These are phyloP conservation scores for Fusarium paranaense DNA, from an alignment of 2,329 filamentous ascomycete genomes.

Conservation along the genomic window DNA sequence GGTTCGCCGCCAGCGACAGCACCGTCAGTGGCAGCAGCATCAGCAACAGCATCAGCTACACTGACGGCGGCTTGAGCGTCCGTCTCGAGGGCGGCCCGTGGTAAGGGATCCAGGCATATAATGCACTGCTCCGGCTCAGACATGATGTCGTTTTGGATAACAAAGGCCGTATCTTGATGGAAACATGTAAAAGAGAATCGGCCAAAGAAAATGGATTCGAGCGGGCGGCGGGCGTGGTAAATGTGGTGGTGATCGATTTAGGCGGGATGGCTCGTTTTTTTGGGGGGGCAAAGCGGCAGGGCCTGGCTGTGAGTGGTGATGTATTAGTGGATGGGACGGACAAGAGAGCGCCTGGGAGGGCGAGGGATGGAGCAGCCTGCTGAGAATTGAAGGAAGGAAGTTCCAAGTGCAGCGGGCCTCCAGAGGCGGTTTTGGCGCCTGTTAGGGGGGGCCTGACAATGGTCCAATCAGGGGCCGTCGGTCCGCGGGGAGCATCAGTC, in stretches of 20 bases:
- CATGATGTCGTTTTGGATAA: slow-evolving; percentile 58
- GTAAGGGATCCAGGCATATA: slow-evolving; percentile 74
- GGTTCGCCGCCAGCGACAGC: slow-evolving; percentile 39
- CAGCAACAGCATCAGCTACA: slow-evolving; percentile 36
- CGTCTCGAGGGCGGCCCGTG: slow-evolving; percentile 45
- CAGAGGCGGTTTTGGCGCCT: slow-evolving; percentile 47
- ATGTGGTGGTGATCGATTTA: slow-evolving; percentile 35
- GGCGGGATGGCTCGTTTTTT: slow-evolving; percentile 27
- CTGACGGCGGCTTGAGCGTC: slow-evolving; percentile 32
- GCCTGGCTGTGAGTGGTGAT: slow-evolving; percentile 41
- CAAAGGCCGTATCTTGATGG: slow-evolving; percentile 51
- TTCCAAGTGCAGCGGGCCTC: slow-evolving; percentile 35
- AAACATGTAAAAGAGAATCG: slow-evolving; percentile 59
- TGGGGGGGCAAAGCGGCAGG: slow-evolving; percentile 29
- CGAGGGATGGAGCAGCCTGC: slow-evolving; percentile 26
- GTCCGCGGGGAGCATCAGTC: slow-evolving; percentile 44
- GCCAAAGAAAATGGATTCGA: slow-evolving; percentile 35
- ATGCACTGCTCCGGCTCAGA: slow-evolving; percentile 74
- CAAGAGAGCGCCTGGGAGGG: slow-evolving; percentile 25
- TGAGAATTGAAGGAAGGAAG: slow-evolving; percentile 46
- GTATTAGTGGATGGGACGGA: slow-evolving; percentile 47
- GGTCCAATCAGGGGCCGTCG: slow-evolving; percentile 48
- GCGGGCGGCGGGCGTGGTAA: slow-evolving; percentile 38
- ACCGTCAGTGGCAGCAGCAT: slow-evolving; percentile 34
- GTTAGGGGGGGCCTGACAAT: slow-evolving; percentile 40